Evolutionary conservation across 1,139 yeast species (phyloP), one percentile per base, ranked within the genome.

Genomic region (Kodamaea alishanica): DNA sequence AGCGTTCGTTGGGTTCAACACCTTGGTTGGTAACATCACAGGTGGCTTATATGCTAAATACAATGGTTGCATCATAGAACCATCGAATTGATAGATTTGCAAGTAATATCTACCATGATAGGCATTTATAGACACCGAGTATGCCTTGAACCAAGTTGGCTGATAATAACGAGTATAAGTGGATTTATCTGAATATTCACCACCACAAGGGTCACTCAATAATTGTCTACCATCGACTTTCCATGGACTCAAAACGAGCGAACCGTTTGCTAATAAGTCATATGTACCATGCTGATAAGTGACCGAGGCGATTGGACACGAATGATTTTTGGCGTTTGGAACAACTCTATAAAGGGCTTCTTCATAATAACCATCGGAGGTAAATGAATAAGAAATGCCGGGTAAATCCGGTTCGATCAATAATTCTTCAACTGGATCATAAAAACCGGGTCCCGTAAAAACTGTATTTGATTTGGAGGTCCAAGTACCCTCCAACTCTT

Each of bases 391-490:
- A 5, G 95, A 83, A 44, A 90, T 79, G 24, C 98, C 98, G 4
- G 98, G 97, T 39, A 92, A 74, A 22, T 90, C 92, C 3, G 98
- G 98, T 60, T 94, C 98, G 49, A 89, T 86, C 44, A 92, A 70
- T 24, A 90, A 76, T 61, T 92, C 98, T 57, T 89, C 96, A 22
- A 89, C 85, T 1, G 98, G 98, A 60, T 92, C 97, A 58, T 80
- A 92, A 56, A 92, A 92, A 4, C 92, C 96, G 0, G 98, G 96
- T 0, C 98, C 98, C 0, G 98, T 92, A 67, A 92, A 84, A 7
- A 94, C 98, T 6, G 95, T 81, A 60, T 86, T 87, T 15, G 97
- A 83, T 61, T 92, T 92, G 11, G 97, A 84, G 1, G 90, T 63
- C 98, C 98, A 92, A 0, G 98, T 92, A n/a, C 98, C 98, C 34